Evolutionary conservation across 1,139 yeast species (phyloP).

Genomic region (Yamadazyma mexicana): DNA sequence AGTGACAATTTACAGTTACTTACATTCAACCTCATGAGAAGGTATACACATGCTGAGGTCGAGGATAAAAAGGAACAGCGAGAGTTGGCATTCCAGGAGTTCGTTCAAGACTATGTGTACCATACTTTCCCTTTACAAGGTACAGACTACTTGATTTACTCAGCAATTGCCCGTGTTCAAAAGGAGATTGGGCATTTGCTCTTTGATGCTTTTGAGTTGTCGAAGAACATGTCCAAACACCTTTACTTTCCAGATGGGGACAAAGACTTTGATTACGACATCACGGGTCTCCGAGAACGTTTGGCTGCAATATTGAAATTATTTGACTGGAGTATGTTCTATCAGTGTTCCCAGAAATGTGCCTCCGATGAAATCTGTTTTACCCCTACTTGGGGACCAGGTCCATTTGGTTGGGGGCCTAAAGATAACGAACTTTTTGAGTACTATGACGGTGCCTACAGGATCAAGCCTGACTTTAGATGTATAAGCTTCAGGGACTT

Average conservation of each 20-base stretch:
- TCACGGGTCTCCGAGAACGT: conserved; percentile 2
- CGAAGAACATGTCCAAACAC: conserved; percentile 22
- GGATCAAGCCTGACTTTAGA: conserved; percentile 8
- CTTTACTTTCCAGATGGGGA: conserved; percentile 14
- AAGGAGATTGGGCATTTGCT: conserved; percentile 29
- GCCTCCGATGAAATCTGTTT: conserved; percentile 47
- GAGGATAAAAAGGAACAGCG: conserved; percentile 10
- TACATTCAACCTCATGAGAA: conserved; percentile 33
- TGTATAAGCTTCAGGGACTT: conserved; percentile 12
- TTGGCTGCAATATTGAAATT: conserved; percentile 1
- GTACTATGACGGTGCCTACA: conserved; percentile 7
- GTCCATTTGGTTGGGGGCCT: conserved; percentile 37
- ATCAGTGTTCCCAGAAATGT: conserved; percentile 41
- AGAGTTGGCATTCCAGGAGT: conserved; percentile 23
- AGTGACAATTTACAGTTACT: conserved; percentile 8
- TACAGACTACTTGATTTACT: conserved; percentile 46
- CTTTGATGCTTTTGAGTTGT: conserved; percentile 31
- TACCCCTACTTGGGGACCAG: conserved; percentile 62
- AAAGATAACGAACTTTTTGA: conserved; percentile 5
- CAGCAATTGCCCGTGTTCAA: conserved; percentile 41
- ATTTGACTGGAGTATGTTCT: conserved; percentile 41
- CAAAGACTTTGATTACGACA: conserved; percentile 1
- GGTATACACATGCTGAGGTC: conserved; percentile 27
- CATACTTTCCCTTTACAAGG: conserved; percentile 33
- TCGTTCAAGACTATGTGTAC: conserved; percentile 45